Base-by-base conservation (phyloP, 164 flowering plant genomes). In the Pachysandra terminalis region DNA sequence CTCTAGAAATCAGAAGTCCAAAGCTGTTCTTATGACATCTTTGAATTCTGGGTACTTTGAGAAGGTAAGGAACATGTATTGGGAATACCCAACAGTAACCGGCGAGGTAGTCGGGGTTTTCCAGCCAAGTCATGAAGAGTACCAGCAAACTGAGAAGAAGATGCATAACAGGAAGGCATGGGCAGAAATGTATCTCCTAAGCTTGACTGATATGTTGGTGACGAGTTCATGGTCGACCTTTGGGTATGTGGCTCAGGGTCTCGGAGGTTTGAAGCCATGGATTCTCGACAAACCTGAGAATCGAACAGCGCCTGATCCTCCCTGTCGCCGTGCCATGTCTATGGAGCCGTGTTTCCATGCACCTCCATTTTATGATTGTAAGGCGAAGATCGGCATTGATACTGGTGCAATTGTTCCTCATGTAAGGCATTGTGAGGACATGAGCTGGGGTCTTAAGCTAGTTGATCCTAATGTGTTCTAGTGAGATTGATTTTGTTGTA, bases 291-390 rank as follows among this genome's bases (percentile, higher is more conserved):
- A 90, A 78, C 88, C 93, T 5, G 90, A 82, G 74, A 87, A 91
- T 64, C 28, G 35, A 22, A 89, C 84, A 3, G 80, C 80, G 17
- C 90, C 92, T 0, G 76, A 88, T 79, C 98, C 96, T 19, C 87
- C 97, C 21, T 93, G 97, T 66, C 71, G 68, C 0, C 82, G 87
- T 24, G 97, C 84, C 73, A 78, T 86, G 85, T 91, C 97, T 19
- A 84, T 88, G 81, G 98, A 93, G 69, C 98, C 98, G 64, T 93
- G 98, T 73, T 91, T 89, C 75, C 97, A 93, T 74, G 87, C 92
- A 14, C 92, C 98, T 71, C 98, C 98, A 5, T 86, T 82, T 63
- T 89, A 87, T 68, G 97, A 91, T 63, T 93, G 98, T 75, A 84
- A 85, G 73, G 85, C 85, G n/a, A 87, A 82, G 68, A 75, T 7